Conservation (phyloP, 352 stramenopile genomes). For the Phytophthora syringae region DNA sequence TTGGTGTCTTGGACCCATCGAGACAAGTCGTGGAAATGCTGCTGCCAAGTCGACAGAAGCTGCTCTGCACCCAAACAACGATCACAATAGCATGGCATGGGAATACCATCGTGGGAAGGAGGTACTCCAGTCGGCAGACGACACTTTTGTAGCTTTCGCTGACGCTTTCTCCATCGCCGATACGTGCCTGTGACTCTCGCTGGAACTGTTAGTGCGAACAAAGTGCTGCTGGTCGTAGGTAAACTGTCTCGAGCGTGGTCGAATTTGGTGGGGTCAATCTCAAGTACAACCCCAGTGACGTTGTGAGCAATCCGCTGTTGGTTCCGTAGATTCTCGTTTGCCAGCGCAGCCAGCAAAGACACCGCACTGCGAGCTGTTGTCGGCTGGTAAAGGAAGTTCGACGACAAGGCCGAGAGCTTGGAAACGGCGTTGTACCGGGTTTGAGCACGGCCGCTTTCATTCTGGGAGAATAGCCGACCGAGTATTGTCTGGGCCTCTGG, state of each 20-base stretch:
- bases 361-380: conserved; percentile 36
- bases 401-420: conserved; percentile 28
- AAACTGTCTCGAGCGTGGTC: background rate
- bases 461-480: conserved; percentile 31
- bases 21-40: conserved; percentile 61
- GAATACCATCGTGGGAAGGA: conserved; percentile 44
- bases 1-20: conserved; percentile 38
- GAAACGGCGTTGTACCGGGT: conserved; percentile 2
- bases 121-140: conserved; percentile 47
- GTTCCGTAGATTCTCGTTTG: conserved; percentile 39
- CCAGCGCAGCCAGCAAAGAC: conserved; percentile 41
- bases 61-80: conserved; percentile 54
- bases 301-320: conserved; percentile 50
- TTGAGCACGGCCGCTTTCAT: conserved; percentile 2
- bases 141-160: conserved; percentile 38
- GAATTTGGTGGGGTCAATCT: conserved; percentile 10
- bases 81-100: conserved; percentile 60
- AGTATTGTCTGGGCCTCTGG: conserved; percentile 34
- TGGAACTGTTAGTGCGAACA: conserved; percentile 50
- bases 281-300: conserved; percentile 37
- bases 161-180: conserved; percentile 47
- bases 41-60: conserved; percentile 55
- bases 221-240: conserved; percentile 3
- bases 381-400: conserved; percentile 43
- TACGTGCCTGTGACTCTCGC: conserved; percentile 40